Percentiles rank a stretch among this genome's conserved stretches.
These are phyloP conservation scores for Plasmodium gallinaceum DNA, from an alignment of 169 alveolate genomes.

Conservation along the genomic window DNA sequence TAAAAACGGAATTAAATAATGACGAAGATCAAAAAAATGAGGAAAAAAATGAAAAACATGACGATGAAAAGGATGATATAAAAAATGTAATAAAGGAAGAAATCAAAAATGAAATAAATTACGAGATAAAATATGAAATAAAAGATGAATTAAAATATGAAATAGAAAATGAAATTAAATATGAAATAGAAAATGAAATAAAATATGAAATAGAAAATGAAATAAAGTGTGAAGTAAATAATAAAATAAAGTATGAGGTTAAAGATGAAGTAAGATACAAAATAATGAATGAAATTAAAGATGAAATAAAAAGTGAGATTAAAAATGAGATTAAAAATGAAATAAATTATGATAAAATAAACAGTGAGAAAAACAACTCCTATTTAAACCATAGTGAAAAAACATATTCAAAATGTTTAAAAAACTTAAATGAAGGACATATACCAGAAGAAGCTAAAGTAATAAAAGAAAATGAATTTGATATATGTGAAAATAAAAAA, in stretches of 20 bases:
- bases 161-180: too few species aligned
- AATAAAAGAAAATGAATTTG: constrained; percentile 1
- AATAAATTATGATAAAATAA: not conserved
- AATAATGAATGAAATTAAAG: too few species aligned
- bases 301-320: too few species aligned
- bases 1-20: not conserved
- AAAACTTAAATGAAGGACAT: not conserved
- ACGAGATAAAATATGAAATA: not conserved
- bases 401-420: not conserved
- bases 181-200: constrained; percentile 8
- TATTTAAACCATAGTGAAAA: too few species aligned
- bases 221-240: too few species aligned
- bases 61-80: not conserved
- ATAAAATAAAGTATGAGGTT: too few species aligned
- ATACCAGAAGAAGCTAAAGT: not conserved
- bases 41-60: not conserved
- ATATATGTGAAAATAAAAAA: constrained; percentile 4
- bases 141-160: not conserved
- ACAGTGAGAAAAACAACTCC: not conserved
- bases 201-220: not conserved
- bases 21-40: not conserved
- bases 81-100: not conserved
- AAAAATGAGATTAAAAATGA: too few species aligned
- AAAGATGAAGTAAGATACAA: too few species aligned
- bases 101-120: not conserved